Conservation (phyloP, 2,329 filamentous ascomycete genomes). For the Neofusicoccum cordaticola region DNA sequence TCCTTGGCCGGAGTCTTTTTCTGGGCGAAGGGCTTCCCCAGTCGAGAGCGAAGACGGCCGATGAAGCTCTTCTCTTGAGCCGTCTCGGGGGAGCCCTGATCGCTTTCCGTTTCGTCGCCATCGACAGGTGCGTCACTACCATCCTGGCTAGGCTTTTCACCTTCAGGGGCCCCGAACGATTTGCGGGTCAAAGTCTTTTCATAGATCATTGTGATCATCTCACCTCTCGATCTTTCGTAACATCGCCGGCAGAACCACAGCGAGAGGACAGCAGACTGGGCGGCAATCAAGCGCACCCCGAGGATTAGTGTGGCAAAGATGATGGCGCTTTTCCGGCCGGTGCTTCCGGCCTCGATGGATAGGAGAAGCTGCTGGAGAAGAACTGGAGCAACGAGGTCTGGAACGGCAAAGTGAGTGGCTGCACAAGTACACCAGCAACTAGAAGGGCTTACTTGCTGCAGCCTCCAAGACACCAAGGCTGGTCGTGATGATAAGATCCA, state of each 20-base stretch:
- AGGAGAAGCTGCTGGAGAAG: slow-evolving; percentile 69
- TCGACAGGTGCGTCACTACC: neutral
- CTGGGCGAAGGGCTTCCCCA: slow-evolving; percentile 22
- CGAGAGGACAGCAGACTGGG: slow-evolving; percentile 65
- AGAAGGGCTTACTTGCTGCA: slow-evolving; percentile 44
- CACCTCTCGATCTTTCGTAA: slow-evolving; percentile 80
- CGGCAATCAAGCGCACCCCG: slow-evolving; percentile 57
- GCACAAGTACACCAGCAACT: neutral
- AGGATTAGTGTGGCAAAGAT: slow-evolving; percentile 65
- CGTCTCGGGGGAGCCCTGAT: neutral
- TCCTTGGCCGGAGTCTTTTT: slow-evolving; percentile 24
- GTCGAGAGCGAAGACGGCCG: neutral
- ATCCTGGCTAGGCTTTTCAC: slow-evolving; percentile 2
- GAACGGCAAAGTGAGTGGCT: neutral
- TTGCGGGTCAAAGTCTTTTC: slow-evolving; percentile 73
- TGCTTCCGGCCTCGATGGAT: slow-evolving; percentile 57
- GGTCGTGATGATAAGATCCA: slow-evolving; percentile 71
- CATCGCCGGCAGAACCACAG: slow-evolving; percentile 81
- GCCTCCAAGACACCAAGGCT: slow-evolving; percentile 63
- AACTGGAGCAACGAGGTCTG: slow-evolving; percentile 55
- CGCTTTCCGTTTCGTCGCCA: neutral
- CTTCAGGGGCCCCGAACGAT: slow-evolving; percentile 41
- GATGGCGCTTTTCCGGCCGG: slow-evolving; percentile 54
- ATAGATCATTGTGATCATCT: slow-evolving; percentile 82
- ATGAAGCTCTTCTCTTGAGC: neutral